Evolutionary conservation across 345 rosid genomes (phyloP).

Genomic region (Eucalyptus victrix): DNA sequence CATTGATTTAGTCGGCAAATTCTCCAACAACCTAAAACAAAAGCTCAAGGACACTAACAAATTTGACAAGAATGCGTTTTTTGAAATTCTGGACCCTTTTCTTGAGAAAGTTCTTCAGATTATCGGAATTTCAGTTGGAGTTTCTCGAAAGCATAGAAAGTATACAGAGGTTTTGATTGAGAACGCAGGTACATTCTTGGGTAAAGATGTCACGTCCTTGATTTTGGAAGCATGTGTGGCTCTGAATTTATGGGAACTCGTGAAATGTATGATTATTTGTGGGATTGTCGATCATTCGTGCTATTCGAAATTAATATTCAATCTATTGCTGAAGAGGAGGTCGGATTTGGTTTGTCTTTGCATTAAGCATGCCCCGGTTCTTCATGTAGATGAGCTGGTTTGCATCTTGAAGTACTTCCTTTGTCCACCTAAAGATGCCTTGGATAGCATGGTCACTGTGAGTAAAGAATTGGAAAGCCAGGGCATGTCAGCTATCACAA

Average conservation of each 20-base stretch:
- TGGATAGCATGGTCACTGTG: slow-evolving; percentile 35
- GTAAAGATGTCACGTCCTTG: slow-evolving; percentile 42
- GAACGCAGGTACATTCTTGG: slow-evolving; percentile 37
- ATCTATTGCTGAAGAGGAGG: slow-evolving; percentile 41
- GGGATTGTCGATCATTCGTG: slow-evolving; percentile 34
- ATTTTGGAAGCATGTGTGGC: slow-evolving; percentile 56
- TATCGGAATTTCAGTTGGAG: slow-evolving; percentile 12
- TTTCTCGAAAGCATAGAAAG: slow-evolving; percentile 2
- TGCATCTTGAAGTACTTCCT: slow-evolving; percentile 67
- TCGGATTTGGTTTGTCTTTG: slow-evolving; percentile 60
- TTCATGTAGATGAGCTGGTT: slow-evolving; percentile 48
- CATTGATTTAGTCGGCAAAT: slow-evolving; percentile 28
- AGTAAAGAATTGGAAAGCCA: slow-evolving; percentile 70
- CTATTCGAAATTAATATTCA: slow-evolving; percentile 33
- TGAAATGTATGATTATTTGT: slow-evolving; percentile 36
- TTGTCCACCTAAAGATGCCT: slow-evolving; percentile 55
- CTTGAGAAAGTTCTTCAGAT: slow-evolving; percentile 38
- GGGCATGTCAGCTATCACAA: slow-evolving; percentile 44
- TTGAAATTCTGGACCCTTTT: slow-evolving; percentile 30
- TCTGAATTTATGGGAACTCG: slow-evolving; percentile 65
- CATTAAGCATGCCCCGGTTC: slow-evolving; percentile 51
- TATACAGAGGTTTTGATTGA: slow-evolving; percentile 26
- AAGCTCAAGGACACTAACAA: slow-evolving; percentile 47
- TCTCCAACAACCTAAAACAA: slow-evolving; percentile 37
- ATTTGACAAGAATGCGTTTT: slow-evolving; percentile 32